phyloP scores from a whole-genome alignment of 2,329 filamentous ascomycete species.

The Epichloe sp. region DNA sequence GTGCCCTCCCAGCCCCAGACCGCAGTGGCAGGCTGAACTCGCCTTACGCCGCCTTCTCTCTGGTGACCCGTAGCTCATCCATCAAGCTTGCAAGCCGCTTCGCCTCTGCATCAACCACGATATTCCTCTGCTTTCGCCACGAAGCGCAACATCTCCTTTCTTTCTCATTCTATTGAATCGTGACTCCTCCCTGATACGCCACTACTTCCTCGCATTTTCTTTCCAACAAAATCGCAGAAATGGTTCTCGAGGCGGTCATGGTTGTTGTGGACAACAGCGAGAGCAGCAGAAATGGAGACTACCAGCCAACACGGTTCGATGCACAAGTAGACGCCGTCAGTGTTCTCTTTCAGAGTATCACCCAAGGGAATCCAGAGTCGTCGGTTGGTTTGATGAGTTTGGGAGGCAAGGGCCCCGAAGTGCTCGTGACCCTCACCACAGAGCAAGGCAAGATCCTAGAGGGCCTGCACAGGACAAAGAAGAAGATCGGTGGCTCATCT shows the following conservation, averaged over 20 bases:
- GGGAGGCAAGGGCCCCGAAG: conserved; percentile 94
- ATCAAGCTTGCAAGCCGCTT: conserved; percentile 4
- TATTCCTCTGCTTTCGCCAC: background rate
- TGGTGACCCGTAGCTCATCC: background rate
- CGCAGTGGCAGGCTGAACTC: conserved; percentile 28
- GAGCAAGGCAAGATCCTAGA: conserved; percentile 94
- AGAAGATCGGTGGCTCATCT: conserved; percentile 79
- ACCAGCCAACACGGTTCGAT: conserved; percentile 84
- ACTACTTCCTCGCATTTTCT: background rate
- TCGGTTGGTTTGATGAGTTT: conserved; percentile 98
- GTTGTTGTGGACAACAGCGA: conserved; percentile 99
- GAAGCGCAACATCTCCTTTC: background rate
- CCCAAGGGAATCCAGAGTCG: conserved; percentile 88
- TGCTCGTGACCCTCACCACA: conserved; percentile 88
- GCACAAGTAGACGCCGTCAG: conserved; percentile 91
- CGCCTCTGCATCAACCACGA: background rate
- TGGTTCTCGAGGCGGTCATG: conserved; percentile 99
- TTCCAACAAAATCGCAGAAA: conserved; percentile 41
- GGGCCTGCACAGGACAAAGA: conserved; percentile 75
- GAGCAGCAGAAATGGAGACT: conserved; percentile 92
- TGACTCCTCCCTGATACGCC: too few species aligned
- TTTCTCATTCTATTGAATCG: background rate
- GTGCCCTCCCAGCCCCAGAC: background rate
- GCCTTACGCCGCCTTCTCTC: conserved; percentile 27
- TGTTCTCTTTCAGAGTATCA: conserved; percentile 91